Evolutionary conservation across 2,329 filamentous ascomycete genomes (phyloP).

Genomic region (Colletotrichum sojae): DNA sequence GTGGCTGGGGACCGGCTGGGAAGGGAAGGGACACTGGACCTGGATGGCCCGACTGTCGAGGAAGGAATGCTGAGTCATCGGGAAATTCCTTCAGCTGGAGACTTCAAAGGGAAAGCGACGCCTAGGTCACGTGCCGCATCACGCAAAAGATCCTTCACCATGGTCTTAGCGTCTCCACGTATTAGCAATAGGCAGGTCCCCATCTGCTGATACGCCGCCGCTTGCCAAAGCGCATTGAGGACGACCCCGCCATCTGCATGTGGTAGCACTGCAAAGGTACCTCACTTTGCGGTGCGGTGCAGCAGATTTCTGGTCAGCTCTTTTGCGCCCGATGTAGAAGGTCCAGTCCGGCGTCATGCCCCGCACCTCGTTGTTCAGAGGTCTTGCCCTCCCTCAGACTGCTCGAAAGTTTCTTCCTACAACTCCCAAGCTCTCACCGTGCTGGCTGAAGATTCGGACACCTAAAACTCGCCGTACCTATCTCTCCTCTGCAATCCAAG

Average conservation of each 20-base stretch:
- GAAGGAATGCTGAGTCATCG: conserved; percentile 25
- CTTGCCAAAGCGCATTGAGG: conserved; percentile 38
- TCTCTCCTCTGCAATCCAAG: conserved; percentile 66
- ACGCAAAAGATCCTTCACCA: conserved; percentile 30
- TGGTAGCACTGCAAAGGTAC: too few relatives aligned
- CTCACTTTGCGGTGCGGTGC: conserved; percentile 2
- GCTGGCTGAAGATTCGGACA: conserved; percentile 31
- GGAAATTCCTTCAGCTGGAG: too few relatives aligned
- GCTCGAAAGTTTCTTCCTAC: conserved; percentile 33
- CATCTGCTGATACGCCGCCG: conserved; percentile 38
- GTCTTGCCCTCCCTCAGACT: conserved; percentile 37
- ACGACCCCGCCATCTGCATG: conserved; percentile 37
- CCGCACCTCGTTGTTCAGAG: conserved; percentile 58
- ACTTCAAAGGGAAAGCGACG: too few relatives aligned
- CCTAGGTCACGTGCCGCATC: conserved; percentile 7
- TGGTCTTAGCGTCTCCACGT: conserved; percentile 34
- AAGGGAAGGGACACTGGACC: background rate
- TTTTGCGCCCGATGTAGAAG: conserved; percentile 41
- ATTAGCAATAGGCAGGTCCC: conserved; percentile 22
- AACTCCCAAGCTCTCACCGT: conserved; percentile 36
- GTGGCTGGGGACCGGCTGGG: background rate
- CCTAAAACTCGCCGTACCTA: conserved; percentile 55
- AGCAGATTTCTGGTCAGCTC: conserved; percentile 41
- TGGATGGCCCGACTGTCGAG: background rate
- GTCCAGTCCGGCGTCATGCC: conserved; percentile 55